These are phyloP conservation scores for Calcarisporium arbuscula DNA, from an alignment of 2,329 filamentous ascomycete species.

Conservation along the genomic window DNA sequence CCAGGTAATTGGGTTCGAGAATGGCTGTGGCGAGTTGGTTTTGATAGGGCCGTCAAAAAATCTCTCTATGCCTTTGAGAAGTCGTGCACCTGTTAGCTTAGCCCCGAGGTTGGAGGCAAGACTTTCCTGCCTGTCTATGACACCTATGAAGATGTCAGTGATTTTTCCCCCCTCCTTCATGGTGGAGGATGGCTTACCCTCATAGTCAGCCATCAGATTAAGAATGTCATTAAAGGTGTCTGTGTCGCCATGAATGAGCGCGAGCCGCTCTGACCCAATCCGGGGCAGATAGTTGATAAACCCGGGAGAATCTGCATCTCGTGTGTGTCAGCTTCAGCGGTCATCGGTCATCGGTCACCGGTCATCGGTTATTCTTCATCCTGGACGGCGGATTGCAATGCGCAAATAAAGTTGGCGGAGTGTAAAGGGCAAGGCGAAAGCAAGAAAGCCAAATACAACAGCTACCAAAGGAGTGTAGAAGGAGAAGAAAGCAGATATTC, in stretches of 20 bases:
- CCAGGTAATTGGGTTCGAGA: constrained; percentile 65
- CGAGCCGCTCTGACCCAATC: constrained; percentile 36
- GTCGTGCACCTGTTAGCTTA: constrained; percentile 71
- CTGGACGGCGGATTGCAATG: too few species aligned
- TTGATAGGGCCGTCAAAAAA: constrained; percentile 76
- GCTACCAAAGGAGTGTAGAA: too few species aligned
- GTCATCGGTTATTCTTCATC: too few species aligned
- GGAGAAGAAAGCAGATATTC: too few species aligned
- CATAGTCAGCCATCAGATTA: constrained; percentile 69
- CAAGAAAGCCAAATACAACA: too few species aligned
- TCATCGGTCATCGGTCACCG: too few species aligned
- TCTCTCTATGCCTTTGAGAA: constrained; percentile 80
- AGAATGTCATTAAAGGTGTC: constrained; percentile 71
- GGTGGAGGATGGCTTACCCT: constrained; percentile 38
- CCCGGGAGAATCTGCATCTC: too few species aligned
- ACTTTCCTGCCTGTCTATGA: constrained; percentile 78
- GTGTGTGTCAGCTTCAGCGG: too few species aligned
- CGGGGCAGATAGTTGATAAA: constrained; percentile 50
- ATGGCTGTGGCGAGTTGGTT: constrained; percentile 44
- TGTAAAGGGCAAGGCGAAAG: too few species aligned
- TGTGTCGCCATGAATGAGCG: constrained; percentile 45
- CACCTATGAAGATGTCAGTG: constrained; percentile 40
- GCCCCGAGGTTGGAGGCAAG: constrained; percentile 80
- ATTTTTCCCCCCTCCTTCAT: not conserved
- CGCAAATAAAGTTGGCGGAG: too few species aligned